These are phyloP conservation scores for Stentor coeruleus DNA, from an alignment of 73 alveolate species.

Conservation along the genomic window DNA sequence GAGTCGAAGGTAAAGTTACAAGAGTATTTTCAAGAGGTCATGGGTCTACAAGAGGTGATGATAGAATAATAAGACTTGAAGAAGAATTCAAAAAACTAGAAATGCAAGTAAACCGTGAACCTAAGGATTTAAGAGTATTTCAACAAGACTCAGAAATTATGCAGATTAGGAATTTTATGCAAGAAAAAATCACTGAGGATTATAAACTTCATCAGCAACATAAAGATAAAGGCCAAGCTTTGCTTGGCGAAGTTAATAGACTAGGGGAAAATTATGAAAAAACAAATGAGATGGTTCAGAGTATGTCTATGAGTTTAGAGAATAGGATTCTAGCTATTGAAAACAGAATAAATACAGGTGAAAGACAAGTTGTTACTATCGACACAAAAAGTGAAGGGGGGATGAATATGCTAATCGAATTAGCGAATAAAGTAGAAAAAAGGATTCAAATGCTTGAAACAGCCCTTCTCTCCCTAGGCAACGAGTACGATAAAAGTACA, in stretches of 20 bases:
- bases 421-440: constrained; percentile 46
- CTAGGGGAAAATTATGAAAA: constrained; percentile 57
- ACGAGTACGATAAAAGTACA: constrained; percentile 37
- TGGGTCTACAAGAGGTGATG: neutral
- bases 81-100: neutral
- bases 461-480: constrained; percentile 32
- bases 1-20: neutral
- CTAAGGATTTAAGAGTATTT: neutral
- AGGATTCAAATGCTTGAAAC: constrained; percentile 46
- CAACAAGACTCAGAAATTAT: constrained; percentile 52
- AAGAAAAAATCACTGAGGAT: constrained; percentile 50
- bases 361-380: constrained; percentile 27
- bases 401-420: constrained; percentile 43
- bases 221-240: constrained; percentile 52
- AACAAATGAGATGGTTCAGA: constrained; percentile 34
- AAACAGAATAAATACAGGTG: constrained; percentile 30
- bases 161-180: constrained; percentile 44
- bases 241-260: constrained; percentile 60
- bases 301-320: constrained; percentile 34
- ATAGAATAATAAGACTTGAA: neutral
- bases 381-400: constrained; percentile 49
- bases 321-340: constrained; percentile 41
- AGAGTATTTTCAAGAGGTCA: neutral
- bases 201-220: constrained; percentile 29
- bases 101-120: neutral